Evolutionary conservation across 148 eudicot species (phyloP).

Genomic region (Cornus suecica): DNA sequence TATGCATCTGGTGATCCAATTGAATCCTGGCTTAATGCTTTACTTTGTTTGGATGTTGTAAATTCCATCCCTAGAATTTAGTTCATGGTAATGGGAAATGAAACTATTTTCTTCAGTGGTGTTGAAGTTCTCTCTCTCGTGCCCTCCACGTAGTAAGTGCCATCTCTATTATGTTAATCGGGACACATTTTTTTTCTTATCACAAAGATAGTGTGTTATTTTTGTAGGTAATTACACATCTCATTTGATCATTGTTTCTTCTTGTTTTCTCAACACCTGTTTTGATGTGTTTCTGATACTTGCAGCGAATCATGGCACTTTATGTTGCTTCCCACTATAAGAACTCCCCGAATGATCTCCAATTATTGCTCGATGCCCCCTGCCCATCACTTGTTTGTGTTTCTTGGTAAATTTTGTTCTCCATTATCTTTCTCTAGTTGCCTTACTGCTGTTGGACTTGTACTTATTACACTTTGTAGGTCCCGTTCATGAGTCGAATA

Average conservation of each 20-base stretch:
- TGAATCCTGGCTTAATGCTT: constrained; percentile 84
- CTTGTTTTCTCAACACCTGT: not conserved
- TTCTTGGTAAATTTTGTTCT: constrained; percentile 61
- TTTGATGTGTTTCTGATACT: constrained; percentile 18
- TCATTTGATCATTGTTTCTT: not conserved
- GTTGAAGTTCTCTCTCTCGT: constrained; percentile 18
- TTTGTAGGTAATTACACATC: constrained; percentile 60
- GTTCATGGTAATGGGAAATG: not conserved
- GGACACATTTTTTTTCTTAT: constrained; percentile 92
- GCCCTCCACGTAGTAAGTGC: constrained; percentile 69
- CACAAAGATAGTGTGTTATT: constrained; percentile 91
- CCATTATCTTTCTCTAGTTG: not conserved
- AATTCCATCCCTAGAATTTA: constrained; percentile 50
- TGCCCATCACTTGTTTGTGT: constrained; percentile 94
- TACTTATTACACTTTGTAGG: constrained; percentile 41
- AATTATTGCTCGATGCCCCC: constrained; percentile 97
- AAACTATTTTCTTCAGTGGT: constrained; percentile 1
- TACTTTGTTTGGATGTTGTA: constrained; percentile 87
- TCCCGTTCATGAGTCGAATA: constrained; percentile 90
- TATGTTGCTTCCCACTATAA: constrained; percentile 98
- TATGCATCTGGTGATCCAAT: constrained; percentile 90
- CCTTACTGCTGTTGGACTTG: not conserved
- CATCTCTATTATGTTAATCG: constrained; percentile 95
- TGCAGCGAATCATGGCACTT: constrained; percentile 98
- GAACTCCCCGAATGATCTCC: constrained; percentile 94